phyloP scores from a whole-genome alignment of 805 yeast genomes.

The Ogataea zsoltii region DNA sequence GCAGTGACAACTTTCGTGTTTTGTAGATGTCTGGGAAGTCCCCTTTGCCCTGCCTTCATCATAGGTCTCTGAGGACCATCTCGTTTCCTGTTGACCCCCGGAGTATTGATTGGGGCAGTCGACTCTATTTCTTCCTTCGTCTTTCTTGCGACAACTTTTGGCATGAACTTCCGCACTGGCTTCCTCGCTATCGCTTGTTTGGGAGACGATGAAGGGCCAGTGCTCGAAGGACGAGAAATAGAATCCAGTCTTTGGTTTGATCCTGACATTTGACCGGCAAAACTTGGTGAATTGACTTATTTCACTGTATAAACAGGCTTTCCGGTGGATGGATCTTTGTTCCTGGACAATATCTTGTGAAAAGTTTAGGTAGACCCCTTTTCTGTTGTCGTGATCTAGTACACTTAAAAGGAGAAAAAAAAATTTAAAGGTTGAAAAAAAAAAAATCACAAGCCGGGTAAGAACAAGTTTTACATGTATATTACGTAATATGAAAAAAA shows the following conservation, averaged over 20 bases:
- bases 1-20: slow-evolving; percentile 67
- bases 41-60: slow-evolving; percentile 40
- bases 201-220: slow-evolving; percentile 16
- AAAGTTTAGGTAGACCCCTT: too few relatives aligned
- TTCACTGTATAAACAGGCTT: too few relatives aligned
- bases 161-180: slow-evolving; percentile 73
- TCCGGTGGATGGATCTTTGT: too few relatives aligned
- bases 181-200: slow-evolving; percentile 29
- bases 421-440: neutral
- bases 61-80: slow-evolving; percentile 30
- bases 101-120: slow-evolving; percentile 52
- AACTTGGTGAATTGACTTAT: too few relatives aligned
- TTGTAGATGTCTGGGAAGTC: slow-evolving; percentile 36
- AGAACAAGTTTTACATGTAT: neutral
- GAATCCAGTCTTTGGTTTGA: slow-evolving; percentile 39
- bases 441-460: slow-evolving; percentile 1
- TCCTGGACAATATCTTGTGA: too few relatives aligned
- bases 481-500: neutral
- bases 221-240: slow-evolving; percentile 32
- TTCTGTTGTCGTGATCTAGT: too few relatives aligned
- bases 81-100: slow-evolving; percentile 38
- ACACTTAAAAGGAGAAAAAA: slow-evolving; percentile 2
- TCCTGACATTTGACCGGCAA: neutral
- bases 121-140: slow-evolving; percentile 82
- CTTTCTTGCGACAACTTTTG: slow-evolving; percentile 83